Evolutionary conservation across 2,329 filamentous ascomycete species (phyloP), one percentile per base, ranked within the genome.

Genomic region (Coccinonectria pachysandricola): DNA sequence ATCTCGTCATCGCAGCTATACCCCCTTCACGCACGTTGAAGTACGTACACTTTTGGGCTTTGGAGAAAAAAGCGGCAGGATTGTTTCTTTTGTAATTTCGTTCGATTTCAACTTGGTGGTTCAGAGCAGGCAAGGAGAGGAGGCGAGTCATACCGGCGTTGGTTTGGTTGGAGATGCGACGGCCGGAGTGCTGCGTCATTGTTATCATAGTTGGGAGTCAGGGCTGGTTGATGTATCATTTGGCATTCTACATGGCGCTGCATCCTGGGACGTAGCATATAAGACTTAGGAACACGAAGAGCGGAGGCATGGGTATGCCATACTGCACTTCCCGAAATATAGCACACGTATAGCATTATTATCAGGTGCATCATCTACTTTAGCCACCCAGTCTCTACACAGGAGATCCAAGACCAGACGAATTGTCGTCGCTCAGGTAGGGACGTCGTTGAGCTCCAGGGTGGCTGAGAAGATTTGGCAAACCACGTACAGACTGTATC

Each of bases 21-120:
- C 24, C 16, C 19, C 23, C 26, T 27, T 21, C 19, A 36, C 24
- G 31, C 31, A 31, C 23, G 19, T 24, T n/a, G n/a, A n/a, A n/a
- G n/a, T n/a, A n/a, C n/a, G n/a, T 25, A 34, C 28, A 28, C 23
- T 19, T 25, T 18, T 19, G 17, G 10, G 10, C 10, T 19, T 19
- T 19, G 17, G 17, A 7, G 17, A 7, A 19, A 19, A 19, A n/a
- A n/a, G n/a, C n/a, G n/a, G n/a, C n/a, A n/a, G n/a, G n/a, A n/a
- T n/a, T n/a, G n/a, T n/a, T n/a, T 19, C 17, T 19, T 19, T 10
- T 19, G 7, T 10, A 19, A 19, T 19, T 7, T 7, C 10, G 7
- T 19, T 10, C 7, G 17, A 19, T 7, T 19, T 7, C 10, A 19
- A 10, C 7, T 10, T 19, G 17, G 17, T 10, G 17, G 7, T 7